Percentiles rank a stretch among this genome's conserved stretches.
Evolutionary conservation across 176 grass and related monocot genomes (phyloP).

Genomic region (Areca catechu): DNA sequence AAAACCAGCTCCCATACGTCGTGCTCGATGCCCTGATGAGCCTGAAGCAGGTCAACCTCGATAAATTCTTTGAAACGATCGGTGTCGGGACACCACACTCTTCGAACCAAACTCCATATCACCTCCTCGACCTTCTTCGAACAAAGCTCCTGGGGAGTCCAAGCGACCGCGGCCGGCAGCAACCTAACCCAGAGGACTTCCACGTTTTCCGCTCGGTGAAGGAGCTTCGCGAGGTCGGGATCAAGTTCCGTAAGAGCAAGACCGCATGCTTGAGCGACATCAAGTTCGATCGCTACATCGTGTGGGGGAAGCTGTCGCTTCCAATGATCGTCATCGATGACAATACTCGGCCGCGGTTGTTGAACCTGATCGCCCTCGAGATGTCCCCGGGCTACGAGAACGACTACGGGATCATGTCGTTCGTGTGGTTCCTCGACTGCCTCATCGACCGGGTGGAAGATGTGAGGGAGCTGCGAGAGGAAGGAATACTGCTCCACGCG

Average conservation of each 20-base stretch:
- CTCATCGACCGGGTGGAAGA: not conserved
- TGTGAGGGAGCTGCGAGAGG: not conserved
- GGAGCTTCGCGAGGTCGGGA: not conserved
- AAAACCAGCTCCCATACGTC: too few species aligned
- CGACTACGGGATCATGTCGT: not conserved
- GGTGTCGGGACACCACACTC: too few species aligned
- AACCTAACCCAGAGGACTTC: too few species aligned
- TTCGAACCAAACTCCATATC: too few species aligned
- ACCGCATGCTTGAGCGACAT: too few species aligned
- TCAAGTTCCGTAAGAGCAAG: too few species aligned
- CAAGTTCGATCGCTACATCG: not conserved
- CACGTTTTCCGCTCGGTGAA: not conserved
- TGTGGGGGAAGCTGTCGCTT: not conserved
- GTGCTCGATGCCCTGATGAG: too few species aligned
- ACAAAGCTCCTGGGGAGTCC: too few species aligned
- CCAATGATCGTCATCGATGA: constrained; percentile 1
- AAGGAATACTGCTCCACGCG: not conserved
- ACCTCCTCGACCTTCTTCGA: too few species aligned
- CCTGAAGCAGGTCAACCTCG: too few species aligned
- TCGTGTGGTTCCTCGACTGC: not conserved
- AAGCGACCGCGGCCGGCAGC: too few species aligned
- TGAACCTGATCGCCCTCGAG: constrained; percentile 5
- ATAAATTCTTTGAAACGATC: too few species aligned
- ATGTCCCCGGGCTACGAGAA: not conserved
- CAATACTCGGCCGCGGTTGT: not conserved